Conservation (phyloP, 228 moss, liverwort and hornwort species). For the Sphagnum fallax region DNA sequence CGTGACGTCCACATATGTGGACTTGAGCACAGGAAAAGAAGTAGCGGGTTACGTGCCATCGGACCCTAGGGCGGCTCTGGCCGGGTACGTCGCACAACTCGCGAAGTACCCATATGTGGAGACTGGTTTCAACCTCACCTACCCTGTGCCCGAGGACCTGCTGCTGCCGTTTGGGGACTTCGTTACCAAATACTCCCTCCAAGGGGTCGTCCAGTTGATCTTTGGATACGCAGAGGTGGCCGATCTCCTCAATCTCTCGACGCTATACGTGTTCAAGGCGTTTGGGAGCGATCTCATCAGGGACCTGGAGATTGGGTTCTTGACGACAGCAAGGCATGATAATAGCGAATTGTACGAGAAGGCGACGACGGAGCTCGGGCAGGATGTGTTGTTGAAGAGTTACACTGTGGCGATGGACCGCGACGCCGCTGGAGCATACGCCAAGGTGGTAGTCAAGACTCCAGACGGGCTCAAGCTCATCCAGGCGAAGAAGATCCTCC, state of each 20-base stretch:
- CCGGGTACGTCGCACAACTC: slow-evolving; percentile 4
- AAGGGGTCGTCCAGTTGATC: not conserved
- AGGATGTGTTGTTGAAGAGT: not conserved
- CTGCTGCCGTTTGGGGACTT: slow-evolving; percentile 10
- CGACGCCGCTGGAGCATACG: not conserved
- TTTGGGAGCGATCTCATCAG: not conserved
- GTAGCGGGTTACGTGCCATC: not conserved
- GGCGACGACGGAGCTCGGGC: slow-evolving; percentile 2
- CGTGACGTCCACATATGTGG: not conserved
- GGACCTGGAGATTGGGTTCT: not conserved
- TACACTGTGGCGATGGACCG: not conserved
- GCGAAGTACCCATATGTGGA: slow-evolving; percentile 7
- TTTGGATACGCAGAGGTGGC: not conserved
- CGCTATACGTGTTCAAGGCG: not conserved
- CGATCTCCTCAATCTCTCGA: not conserved
- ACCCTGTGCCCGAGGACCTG: slow-evolving; percentile 6
- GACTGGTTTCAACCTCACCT: not conserved
- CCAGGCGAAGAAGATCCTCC: slow-evolving; percentile 1
- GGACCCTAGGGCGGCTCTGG: not conserved
- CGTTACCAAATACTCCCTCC: slow-evolving; percentile 8
- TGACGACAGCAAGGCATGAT: not conserved
- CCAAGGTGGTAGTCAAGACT: not conserved
- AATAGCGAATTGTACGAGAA: slow-evolving; percentile 7
- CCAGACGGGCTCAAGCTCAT: not conserved
- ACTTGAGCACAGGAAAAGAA: slow-evolving; percentile 2